Evolutionary conservation across 2,329 filamentous ascomycete species (phyloP), one percentile per base, ranked within the genome.

Genomic region (Penicillium sp.): DNA sequence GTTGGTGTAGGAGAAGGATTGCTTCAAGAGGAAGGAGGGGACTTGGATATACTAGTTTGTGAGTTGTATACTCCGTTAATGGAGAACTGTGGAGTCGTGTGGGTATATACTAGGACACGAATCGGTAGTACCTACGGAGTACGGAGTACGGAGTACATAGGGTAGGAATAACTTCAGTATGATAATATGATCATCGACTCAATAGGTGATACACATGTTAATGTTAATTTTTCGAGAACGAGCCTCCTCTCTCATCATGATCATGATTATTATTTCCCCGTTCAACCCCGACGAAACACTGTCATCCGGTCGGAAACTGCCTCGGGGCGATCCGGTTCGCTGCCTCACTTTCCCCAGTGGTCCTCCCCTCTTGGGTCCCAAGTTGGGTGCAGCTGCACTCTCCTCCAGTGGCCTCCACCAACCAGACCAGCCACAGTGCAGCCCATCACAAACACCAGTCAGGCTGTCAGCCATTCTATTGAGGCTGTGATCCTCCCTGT

Each of bases 251-350:
- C 19, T 8, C 38, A 42, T 42, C 30, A n/a, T 26, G 26, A 8
- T 28, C 28, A 28, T 28, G 28, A 28, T 28, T 28, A 28, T 28
- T 4, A 28, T 7, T 7, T 5, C 10, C 10, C 35, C 5, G 24
- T 49, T 49, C 24, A 9, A 28, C 17, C 24, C 45, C 45, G 44
- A 47, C 24, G 13, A 47, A 28, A 17, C 24, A 47, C 13, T 40
- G 35, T 28, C 51, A 28, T 24, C 35, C 24, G 51, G 38, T 22
- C 24, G 38, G 24, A 73, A 63, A 60, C 45, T 55, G 10, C 19
- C 40, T 65, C 64, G 58, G 64, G 58, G 61, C 61, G 60, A 74
- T 76, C 75, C 75, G 75, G 73, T 75, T 77, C 72, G 75, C 72
- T 72, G 75, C 75, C 72, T 77, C 75, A 76, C 71, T 76, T 75